phyloP scores from a whole-genome alignment of 768 basidiomycete species.

The Amanita brunnescens region DNA sequence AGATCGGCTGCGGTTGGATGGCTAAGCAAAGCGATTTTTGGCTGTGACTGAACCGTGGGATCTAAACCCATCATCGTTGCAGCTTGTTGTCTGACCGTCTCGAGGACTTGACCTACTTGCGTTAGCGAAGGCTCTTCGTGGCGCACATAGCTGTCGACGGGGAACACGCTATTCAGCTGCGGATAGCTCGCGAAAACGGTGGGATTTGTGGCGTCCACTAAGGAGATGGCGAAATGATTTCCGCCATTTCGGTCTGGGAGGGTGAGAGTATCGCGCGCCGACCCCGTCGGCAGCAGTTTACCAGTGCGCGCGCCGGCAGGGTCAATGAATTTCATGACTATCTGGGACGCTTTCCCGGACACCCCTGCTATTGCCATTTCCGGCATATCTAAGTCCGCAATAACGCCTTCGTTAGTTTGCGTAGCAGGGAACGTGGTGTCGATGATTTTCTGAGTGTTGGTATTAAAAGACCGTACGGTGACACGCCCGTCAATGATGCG shows the following conservation, averaged over 20 bases:
- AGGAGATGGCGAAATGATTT: constrained; percentile 32
- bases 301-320: constrained; percentile 68
- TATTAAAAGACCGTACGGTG: constrained; percentile 52
- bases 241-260: constrained; percentile 16
- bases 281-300: constrained; percentile 55
- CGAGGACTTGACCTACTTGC: constrained; percentile 29
- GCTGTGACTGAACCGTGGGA: constrained; percentile 54
- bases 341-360: constrained; percentile 53
- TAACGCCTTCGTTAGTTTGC: constrained; percentile 13
- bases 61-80: constrained; percentile 58
- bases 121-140: constrained; percentile 18
- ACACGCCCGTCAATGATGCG: constrained; percentile 3
- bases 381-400: constrained; percentile 37
- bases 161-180: constrained; percentile 33
- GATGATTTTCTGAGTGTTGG: constrained; percentile 63
- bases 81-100: constrained; percentile 45
- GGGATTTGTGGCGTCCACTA: constrained; percentile 71
- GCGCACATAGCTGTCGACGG: constrained; percentile 28
- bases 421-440: constrained; percentile 62
- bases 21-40: constrained; percentile 56
- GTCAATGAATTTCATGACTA: constrained; percentile 55
- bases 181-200: constrained; percentile 49
- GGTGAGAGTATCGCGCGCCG: constrained; percentile 35
- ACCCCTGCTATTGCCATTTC: constrained; percentile 62
- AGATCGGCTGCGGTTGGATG: constrained; percentile 19